Conservation (phyloP, 352 stramenopile species). For the Blastocystis sp. region DNA sequence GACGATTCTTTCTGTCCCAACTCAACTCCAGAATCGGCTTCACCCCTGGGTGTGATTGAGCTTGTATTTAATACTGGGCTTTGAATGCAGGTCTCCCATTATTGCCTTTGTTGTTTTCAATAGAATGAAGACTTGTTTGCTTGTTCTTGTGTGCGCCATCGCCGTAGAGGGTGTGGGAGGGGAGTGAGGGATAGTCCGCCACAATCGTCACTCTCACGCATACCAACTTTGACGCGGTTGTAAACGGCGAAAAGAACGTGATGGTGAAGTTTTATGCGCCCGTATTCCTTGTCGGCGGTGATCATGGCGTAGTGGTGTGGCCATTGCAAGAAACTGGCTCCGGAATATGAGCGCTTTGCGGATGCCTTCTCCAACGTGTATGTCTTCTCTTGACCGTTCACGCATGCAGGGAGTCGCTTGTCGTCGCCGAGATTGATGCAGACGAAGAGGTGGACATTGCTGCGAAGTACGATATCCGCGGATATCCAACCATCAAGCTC, state of each 20-base stretch:
- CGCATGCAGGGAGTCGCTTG: constrained; percentile 8
- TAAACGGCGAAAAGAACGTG: constrained; percentile 64
- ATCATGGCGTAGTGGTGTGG: constrained; percentile 39
- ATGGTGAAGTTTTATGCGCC: constrained; percentile 67
- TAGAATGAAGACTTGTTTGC: background rate
- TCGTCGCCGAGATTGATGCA: constrained; percentile 50
- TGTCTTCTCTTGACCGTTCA: background rate
- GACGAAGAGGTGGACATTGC: constrained; percentile 51
- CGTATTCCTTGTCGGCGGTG: background rate
- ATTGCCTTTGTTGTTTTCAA: background rate
- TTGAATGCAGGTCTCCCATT: background rate
- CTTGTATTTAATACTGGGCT: background rate
- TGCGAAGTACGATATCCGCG: constrained; percentile 14
- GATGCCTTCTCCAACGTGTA: constrained; percentile 40
- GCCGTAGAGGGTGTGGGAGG: background rate
- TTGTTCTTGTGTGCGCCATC: background rate
- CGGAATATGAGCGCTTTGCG: constrained; percentile 15
- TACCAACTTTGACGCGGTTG: constrained; percentile 27
- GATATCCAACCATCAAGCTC: constrained; percentile 58
- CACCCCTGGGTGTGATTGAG: constrained; percentile 2
- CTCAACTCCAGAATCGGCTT: background rate
- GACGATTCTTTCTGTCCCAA: constrained; percentile 54
- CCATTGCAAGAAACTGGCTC: constrained; percentile 55
- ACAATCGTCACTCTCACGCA: constrained; percentile 9
- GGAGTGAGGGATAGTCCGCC: background rate